Evolutionary conservation across 1,284 basidiomycete genomes (phyloP).

Genomic region (Trichosporon asahii): DNA sequence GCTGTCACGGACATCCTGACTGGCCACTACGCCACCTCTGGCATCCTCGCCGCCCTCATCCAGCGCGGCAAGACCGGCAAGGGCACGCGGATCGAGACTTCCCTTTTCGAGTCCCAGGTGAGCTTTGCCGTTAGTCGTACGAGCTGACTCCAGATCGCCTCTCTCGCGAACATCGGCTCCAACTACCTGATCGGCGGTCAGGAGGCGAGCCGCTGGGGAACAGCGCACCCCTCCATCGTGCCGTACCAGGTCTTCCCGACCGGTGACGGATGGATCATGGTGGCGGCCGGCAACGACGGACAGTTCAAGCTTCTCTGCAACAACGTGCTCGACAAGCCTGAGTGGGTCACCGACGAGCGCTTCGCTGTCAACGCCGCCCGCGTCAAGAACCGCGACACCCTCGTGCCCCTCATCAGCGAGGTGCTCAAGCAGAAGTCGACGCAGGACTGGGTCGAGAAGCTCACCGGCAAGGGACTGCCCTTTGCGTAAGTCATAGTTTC

Average conservation of each 20-base stretch:
- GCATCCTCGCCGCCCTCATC: constrained; percentile 83
- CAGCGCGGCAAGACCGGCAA: constrained; percentile 78
- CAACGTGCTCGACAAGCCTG: constrained; percentile 37
- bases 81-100: constrained; percentile 86
- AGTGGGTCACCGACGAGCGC: constrained; percentile 52
- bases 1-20: constrained; percentile 76
- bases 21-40: constrained; percentile 86
- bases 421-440: constrained; percentile 61
- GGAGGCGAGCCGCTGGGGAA: constrained; percentile 84
- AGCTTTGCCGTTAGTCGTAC: constrained; percentile 22
- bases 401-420: constrained; percentile 69
- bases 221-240: constrained; percentile 81
- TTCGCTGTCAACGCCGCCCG: constrained; percentile 72
- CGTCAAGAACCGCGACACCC: constrained; percentile 69
- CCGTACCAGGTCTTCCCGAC: constrained; percentile 90
- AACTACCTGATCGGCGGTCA: constrained; percentile 86
- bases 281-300: constrained; percentile 86
- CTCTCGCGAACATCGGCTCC: constrained; percentile 86
- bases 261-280: constrained; percentile 84
- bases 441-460: constrained; percentile 67
- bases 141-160: constrained; percentile 64
- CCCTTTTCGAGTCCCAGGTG: constrained; percentile 80
- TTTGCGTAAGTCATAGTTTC: constrained; percentile 56
- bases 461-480: constrained; percentile 75
- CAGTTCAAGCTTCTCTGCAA: constrained; percentile 59